Conservation (phyloP, 352 stramenopile species). For the Globisporangium solare region DNA sequence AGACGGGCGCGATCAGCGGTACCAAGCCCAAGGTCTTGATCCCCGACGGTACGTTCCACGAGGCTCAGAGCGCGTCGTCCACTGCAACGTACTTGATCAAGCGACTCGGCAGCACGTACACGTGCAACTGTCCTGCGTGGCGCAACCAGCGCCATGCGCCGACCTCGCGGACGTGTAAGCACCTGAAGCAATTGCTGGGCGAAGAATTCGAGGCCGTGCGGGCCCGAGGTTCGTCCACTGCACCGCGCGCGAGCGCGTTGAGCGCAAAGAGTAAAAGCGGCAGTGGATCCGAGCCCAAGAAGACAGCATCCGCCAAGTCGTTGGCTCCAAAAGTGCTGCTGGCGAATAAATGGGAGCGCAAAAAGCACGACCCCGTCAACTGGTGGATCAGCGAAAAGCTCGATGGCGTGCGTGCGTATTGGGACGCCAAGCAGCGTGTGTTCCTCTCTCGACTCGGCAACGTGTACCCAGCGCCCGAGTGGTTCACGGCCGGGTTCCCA, state of each 20-base stretch:
- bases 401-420: slow-evolving; percentile 65
- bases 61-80: slow-evolving; percentile 44
- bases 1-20: slow-evolving; percentile 38
- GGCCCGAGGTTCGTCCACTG: slow-evolving; percentile 18
- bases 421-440: slow-evolving; percentile 41
- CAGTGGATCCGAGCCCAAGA: slow-evolving; percentile 9
- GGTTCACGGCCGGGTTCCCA: slow-evolving; percentile 56
- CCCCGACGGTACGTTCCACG: slow-evolving; percentile 32
- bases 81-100: slow-evolving; percentile 57
- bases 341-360: slow-evolving; percentile 62
- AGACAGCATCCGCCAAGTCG: slow-evolving; percentile 15
- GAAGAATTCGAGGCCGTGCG: slow-evolving; percentile 40
- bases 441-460: slow-evolving; percentile 67
- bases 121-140: slow-evolving; percentile 67
- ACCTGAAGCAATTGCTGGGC: slow-evolving; percentile 49
- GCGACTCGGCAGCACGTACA: slow-evolving; percentile 42
- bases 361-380: slow-evolving; percentile 44
- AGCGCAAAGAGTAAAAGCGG: slow-evolving; percentile 9
- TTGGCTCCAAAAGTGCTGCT: slow-evolving; percentile 45
- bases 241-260: slow-evolving; percentile 6
- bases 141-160: slow-evolving; percentile 46
- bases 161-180: slow-evolving; percentile 54
- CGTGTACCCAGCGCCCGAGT: slow-evolving; percentile 52
- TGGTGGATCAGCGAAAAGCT: slow-evolving; percentile 83
- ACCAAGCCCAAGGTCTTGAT: slow-evolving; percentile 31